Evolutionary conservation across 768 basidiomycete genomes (phyloP).

Genomic region (Lactarius tabidus): DNA sequence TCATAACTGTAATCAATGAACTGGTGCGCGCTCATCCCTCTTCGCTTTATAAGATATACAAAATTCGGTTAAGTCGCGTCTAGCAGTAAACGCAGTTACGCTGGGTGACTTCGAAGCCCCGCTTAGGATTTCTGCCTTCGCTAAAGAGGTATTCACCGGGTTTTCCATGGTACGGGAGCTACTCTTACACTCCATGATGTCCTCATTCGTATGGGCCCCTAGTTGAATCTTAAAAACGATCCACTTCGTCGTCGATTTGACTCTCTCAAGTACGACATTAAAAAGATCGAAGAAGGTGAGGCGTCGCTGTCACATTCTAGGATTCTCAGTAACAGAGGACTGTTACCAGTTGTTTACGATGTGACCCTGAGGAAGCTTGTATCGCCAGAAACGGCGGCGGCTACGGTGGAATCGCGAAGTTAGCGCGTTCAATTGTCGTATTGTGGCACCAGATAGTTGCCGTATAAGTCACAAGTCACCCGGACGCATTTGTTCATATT

Average conservation of each 20-base stretch:
- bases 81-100: conserved; percentile 80
- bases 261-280: conserved; percentile 80
- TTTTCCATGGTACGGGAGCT: conserved; percentile 66
- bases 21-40: conserved; percentile 45
- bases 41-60: too few species aligned
- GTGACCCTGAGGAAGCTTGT: conserved; percentile 70
- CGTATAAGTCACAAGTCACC: background rate
- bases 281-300: conserved; percentile 84
- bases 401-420: conserved; percentile 13
- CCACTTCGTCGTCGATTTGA: conserved; percentile 70
- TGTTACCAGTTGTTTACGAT: conserved; percentile 70
- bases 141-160: conserved; percentile 78
- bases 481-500: background rate
- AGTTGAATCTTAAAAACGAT: conserved; percentile 85
- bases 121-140: conserved; percentile 70
- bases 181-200: too few species aligned
- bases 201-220: background rate
- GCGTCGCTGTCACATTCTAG: background rate
- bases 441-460: background rate
- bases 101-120: conserved; percentile 78
- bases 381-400: conserved; percentile 26
- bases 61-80: conserved; percentile 53
- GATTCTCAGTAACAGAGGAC: conserved; percentile 10
- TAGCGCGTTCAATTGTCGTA: conserved; percentile 1
- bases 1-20: conserved; percentile 77